Evolutionary conservation across 1,284 basidiomycete genomes (phyloP).

Genomic region (Ceratobasidium sp.): DNA sequence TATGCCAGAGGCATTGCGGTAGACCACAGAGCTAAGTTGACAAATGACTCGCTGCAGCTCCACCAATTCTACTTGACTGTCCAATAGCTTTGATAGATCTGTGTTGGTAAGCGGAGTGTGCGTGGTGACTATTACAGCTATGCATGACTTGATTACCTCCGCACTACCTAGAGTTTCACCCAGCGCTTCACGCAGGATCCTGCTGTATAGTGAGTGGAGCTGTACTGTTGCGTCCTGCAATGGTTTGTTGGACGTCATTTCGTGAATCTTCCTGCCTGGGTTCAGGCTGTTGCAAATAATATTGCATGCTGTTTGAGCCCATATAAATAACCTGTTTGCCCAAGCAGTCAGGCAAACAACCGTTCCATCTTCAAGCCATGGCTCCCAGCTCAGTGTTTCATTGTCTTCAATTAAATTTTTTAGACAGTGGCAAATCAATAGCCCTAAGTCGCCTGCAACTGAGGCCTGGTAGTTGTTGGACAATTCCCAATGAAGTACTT

Average conservation of each 20-base stretch:
- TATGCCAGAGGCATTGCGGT: not conserved
- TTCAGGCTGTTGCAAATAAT: not conserved
- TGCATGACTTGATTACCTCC: not conserved
- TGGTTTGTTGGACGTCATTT: not conserved
- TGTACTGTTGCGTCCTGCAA: not conserved
- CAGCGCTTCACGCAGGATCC: not conserved
- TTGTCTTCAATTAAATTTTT: not conserved
- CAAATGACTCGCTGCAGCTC: not conserved
- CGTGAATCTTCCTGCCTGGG: not conserved
- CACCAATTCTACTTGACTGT: not conserved
- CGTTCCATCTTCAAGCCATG: not conserved
- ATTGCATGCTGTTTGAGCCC: not conserved
- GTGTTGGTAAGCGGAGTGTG: not conserved
- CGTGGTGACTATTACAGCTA: not conserved
- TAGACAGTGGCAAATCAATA: not conserved
- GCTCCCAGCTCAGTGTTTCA: not conserved
- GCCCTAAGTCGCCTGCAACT: not conserved
- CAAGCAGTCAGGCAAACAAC: not conserved
- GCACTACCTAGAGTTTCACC: not conserved
- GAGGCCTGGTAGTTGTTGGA: not conserved
- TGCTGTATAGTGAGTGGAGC: not conserved
- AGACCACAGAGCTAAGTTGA: slow-evolving; percentile 7
- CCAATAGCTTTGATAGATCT: not conserved
- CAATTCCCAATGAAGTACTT: not conserved
- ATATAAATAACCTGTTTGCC: not conserved